Evolutionary conservation across 106 monocot genomes (phyloP).

Genomic region (Iris macrosiphon): DNA sequence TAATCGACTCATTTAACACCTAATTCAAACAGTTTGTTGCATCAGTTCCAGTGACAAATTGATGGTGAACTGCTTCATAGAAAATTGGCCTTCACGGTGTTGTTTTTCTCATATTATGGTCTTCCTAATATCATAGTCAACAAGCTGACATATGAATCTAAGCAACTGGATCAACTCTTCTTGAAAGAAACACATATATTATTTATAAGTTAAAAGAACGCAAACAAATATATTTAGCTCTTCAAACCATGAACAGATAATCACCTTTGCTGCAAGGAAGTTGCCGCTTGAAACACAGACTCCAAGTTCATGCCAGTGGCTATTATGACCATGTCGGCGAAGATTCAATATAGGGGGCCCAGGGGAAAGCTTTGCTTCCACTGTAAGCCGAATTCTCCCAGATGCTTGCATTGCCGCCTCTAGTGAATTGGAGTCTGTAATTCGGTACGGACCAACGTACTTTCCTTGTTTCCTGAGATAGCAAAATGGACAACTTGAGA

Average conservation of each 20-base stretch:
- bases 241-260: neutral
- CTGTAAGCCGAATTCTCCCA: conserved; percentile 58
- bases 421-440: conserved; percentile 66
- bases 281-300: conserved; percentile 81
- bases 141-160: no score
- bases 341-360: conserved; percentile 84
- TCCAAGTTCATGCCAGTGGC: conserved; percentile 92
- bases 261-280: conserved; percentile 94
- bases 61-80: neutral
- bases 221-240: neutral
- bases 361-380: conserved; percentile 94
- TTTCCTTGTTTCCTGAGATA: conserved; percentile 51
- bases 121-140: no score
- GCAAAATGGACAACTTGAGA: no score
- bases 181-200: no score
- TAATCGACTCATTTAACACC: no score
- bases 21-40: no score
- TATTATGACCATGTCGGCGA: conserved; percentile 80
- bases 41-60: no score
- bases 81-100: no score
- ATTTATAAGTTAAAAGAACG: neutral
- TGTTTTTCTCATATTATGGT: no score
- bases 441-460: conserved; percentile 73
- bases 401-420: conserved; percentile 89
- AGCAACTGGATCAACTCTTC: no score